phyloP scores from a whole-genome alignment of 257 asterid genomes.

The Paulownia fortunei region DNA sequence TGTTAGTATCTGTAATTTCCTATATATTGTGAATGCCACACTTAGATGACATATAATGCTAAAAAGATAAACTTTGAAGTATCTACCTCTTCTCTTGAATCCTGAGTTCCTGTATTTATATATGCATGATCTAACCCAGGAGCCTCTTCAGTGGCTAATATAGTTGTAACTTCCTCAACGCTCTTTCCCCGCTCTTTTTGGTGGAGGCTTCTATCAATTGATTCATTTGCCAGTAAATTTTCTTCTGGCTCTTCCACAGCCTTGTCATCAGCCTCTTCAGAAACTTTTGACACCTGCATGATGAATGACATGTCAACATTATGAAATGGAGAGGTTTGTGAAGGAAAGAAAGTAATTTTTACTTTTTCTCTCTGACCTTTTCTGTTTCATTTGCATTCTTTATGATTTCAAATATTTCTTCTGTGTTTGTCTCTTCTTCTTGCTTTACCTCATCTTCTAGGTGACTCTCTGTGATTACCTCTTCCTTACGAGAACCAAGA shows the following conservation, averaged over 20 bases:
- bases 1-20: not conserved
- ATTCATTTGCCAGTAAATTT: conserved; percentile 27
- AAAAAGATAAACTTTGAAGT: conserved; percentile 17
- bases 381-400: conserved; percentile 25
- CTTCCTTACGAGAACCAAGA: conserved; percentile 36
- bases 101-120: conserved; percentile 29
- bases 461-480: conserved; percentile 34
- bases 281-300: conserved; percentile 39
- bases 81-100: conserved; percentile 45
- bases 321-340: conserved; percentile 15
- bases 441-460: conserved; percentile 30
- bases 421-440: conserved; percentile 23
- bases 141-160: conserved; percentile 33
- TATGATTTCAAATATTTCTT: conserved; percentile 21
- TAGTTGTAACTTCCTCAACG: conserved; percentile 31
- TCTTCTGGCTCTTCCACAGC: conserved; percentile 32
- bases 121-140: conserved; percentile 27
- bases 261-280: conserved; percentile 32
- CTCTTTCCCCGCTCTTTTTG: conserved; percentile 28
- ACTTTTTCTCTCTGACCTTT: conserved; percentile 12
- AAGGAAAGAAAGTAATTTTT: conserved; percentile 6
- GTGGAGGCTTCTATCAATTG: conserved; percentile 29
- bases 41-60: conserved; percentile 2
- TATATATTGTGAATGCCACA: not conserved
- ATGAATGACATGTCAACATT: conserved; percentile 24